These are phyloP conservation scores for Agrocybe chaxingu DNA, from an alignment of 768 basidiomycete genomes.

Conservation along the genomic window DNA sequence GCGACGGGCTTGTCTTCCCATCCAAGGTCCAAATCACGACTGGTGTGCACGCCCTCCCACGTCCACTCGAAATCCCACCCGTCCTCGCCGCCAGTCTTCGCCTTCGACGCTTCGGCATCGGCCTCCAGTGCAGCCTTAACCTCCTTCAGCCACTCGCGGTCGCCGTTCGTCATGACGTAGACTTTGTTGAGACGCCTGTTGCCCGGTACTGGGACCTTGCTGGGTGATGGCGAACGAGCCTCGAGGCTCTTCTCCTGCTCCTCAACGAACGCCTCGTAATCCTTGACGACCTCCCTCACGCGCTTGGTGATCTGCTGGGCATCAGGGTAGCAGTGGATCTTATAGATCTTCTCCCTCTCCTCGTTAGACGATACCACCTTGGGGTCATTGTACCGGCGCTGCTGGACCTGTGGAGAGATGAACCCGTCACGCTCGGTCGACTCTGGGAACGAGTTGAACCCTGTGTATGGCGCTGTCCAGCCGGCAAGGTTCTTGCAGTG, in stretches of 20 bases:
- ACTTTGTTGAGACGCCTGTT: slow-evolving; percentile 35
- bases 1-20: slow-evolving; percentile 56
- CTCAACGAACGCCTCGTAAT: slow-evolving; percentile 19
- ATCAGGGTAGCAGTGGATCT: slow-evolving; percentile 50
- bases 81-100: not conserved
- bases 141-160: slow-evolving; percentile 43
- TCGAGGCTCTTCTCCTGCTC: not conserved
- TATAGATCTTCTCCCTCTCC: slow-evolving; percentile 31
- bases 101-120: slow-evolving; percentile 5
- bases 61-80: slow-evolving; percentile 19
- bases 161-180: slow-evolving; percentile 67
- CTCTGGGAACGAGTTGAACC: slow-evolving; percentile 51
- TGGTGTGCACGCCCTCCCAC: slow-evolving; percentile 52
- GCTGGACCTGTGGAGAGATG: slow-evolving; percentile 12
- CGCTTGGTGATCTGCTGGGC: slow-evolving; percentile 45
- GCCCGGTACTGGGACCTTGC: not conserved
- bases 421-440: slow-evolving; percentile 39
- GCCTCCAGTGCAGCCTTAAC: slow-evolving; percentile 13
- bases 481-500: slow-evolving; percentile 45
- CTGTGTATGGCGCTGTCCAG: slow-evolving; percentile 40
- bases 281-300: slow-evolving; percentile 28
- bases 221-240: too few relatives aligned
- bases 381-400: not conserved
- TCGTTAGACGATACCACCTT: slow-evolving; percentile 11
- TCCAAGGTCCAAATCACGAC: slow-evolving; percentile 48